Evolutionary conservation across 805 yeast species (phyloP).

Genomic region (Teunomyces pallodes): DNA sequence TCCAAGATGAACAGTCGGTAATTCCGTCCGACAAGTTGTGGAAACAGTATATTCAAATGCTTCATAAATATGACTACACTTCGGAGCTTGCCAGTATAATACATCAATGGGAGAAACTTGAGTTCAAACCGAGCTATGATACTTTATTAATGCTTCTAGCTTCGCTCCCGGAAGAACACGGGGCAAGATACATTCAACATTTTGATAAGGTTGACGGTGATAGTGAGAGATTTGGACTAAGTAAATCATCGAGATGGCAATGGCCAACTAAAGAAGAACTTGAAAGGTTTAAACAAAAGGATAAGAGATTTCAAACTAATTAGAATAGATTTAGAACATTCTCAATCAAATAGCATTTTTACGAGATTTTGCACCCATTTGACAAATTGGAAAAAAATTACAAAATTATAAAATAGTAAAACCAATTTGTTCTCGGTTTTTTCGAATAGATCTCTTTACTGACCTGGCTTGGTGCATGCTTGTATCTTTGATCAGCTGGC

Average conservation of each 20-base stretch:
- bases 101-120: constrained; percentile 52
- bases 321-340: neutral
- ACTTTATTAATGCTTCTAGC: constrained; percentile 40
- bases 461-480: neutral
- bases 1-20: constrained; percentile 13
- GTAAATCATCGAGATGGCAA: constrained; percentile 2
- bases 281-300: neutral
- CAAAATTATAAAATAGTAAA: neutral
- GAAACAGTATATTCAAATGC: constrained; percentile 49
- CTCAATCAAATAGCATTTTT: neutral
- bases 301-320: neutral
- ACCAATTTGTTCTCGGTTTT: neutral
- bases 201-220: constrained; percentile 17
- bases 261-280: constrained; percentile 6
- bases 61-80: constrained; percentile 45
- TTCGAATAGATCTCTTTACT: neutral
- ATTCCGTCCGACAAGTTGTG: constrained; percentile 50
- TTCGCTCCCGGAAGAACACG: constrained; percentile 35
- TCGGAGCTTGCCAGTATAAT: constrained; percentile 50
- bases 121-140: constrained; percentile 39
- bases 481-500: neutral
- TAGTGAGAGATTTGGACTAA: neutral
- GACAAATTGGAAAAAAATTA: neutral
- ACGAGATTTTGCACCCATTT: neutral
- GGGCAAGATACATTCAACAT: constrained; percentile 38